Evolutionary conservation across 2,329 filamentous ascomycete genomes (phyloP).

Genomic region (Phyllosticta citrichinensis): DNA sequence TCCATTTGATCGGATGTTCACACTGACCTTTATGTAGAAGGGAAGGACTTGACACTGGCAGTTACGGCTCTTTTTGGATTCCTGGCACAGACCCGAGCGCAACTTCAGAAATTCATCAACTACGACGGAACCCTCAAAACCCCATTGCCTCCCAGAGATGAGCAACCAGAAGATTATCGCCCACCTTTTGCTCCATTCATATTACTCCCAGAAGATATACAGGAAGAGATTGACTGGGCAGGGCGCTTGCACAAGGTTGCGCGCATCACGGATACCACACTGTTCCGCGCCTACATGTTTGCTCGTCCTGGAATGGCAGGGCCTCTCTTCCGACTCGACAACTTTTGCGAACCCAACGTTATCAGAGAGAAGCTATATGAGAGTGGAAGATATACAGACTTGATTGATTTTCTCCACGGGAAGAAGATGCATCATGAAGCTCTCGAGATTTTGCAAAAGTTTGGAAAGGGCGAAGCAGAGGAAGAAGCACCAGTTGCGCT

Average conservation of each 20-base stretch:
- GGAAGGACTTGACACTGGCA: slow-evolving; percentile 73
- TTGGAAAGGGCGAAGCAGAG: slow-evolving; percentile 51
- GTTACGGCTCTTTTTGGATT: slow-evolving; percentile 79
- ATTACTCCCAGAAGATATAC: slow-evolving; percentile 18
- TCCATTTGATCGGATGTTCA: background rate
- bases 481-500: slow-evolving; percentile 44
- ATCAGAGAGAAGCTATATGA: slow-evolving; percentile 89
- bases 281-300: slow-evolving; percentile 94
- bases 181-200: slow-evolving; percentile 36
- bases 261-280: slow-evolving; percentile 78
- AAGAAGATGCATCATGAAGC: slow-evolving; percentile 88
- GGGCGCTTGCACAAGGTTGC: slow-evolving; percentile 66
- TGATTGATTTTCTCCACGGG: slow-evolving; percentile 96
- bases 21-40: slow-evolving; percentile 38
- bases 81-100: slow-evolving; percentile 69
- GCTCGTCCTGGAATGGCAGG: slow-evolving; percentile 74
- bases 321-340: slow-evolving; percentile 86
- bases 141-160: slow-evolving; percentile 39
- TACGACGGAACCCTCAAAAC: slow-evolving; percentile 49
- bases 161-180: slow-evolving; percentile 25
- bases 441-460: slow-evolving; percentile 68
- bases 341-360: slow-evolving; percentile 93
- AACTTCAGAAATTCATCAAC: slow-evolving; percentile 51
- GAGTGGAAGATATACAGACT: slow-evolving; percentile 77
- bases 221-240: slow-evolving; percentile 49